A percentile compares a stretch with the other conserved stretches of the same genome.
These are phyloP conservation scores for Calonectria crousiana DNA, from an alignment of 2,329 filamentous ascomycete genomes.

Conservation along the genomic window DNA sequence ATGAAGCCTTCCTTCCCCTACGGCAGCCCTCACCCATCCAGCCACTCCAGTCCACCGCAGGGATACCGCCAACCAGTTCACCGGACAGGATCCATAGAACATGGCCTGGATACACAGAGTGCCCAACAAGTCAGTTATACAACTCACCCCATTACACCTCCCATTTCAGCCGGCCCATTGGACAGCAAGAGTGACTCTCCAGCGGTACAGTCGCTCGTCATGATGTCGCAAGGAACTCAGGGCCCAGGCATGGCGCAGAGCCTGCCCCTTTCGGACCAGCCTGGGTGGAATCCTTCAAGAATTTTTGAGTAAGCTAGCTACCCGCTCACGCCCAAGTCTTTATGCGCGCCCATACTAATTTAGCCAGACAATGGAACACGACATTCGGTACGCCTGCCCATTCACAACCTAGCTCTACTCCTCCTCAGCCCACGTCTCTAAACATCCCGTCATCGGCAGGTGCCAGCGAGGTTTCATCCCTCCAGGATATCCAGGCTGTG, in stretches of 20 bases:
- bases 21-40: constrained; percentile 78
- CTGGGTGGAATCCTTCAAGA: constrained; percentile 84
- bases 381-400: constrained; percentile 82
- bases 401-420: constrained; percentile 47
- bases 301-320: constrained; percentile 88
- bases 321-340: no score
- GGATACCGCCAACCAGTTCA: constrained; percentile 62
- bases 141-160: constrained; percentile 82
- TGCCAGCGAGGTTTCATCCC: constrained; percentile 65
- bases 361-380: constrained; percentile 87
- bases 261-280: constrained; percentile 72
- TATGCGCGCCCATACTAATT: constrained; percentile 4
- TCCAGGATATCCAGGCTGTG: constrained; percentile 66
- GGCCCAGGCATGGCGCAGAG: constrained; percentile 64
- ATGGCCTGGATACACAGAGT: constrained; percentile 65
- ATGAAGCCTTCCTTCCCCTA: constrained; percentile 90
- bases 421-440: constrained; percentile 62
- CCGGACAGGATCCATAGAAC: constrained; percentile 64
- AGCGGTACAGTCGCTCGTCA: constrained; percentile 76
- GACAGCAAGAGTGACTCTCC: constrained; percentile 84
- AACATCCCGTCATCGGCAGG: constrained; percentile 66
- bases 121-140: constrained; percentile 75
- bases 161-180: constrained; percentile 78
- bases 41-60: constrained; percentile 72
- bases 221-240: constrained; percentile 75